phyloP scores from a whole-genome alignment of 768 basidiomycete genomes.

The Lentinula detonsa region DNA sequence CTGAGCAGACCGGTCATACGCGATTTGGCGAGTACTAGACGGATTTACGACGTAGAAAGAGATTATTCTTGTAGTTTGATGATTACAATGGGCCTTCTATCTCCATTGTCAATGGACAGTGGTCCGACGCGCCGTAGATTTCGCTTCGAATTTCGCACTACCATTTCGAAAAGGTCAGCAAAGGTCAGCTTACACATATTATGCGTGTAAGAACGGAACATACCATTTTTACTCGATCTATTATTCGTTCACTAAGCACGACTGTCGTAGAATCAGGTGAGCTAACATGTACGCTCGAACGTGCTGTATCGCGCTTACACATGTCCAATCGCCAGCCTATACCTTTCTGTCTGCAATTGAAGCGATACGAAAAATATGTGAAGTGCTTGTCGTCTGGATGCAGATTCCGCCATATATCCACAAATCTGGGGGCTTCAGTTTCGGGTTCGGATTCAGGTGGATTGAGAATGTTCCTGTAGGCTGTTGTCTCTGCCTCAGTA shows the following conservation, averaged over 20 bases:
- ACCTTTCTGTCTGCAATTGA: conserved; percentile 73
- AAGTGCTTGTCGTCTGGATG: conserved; percentile 71
- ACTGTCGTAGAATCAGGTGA: conserved; percentile 33
- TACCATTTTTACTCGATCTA: conserved; percentile 56
- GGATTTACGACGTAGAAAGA: not conserved
- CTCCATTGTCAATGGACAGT: conserved; percentile 78
- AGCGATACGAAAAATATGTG: conserved; percentile 81
- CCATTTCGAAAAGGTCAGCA: not conserved
- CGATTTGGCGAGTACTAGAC: conserved; percentile 74
- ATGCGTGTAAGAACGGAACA: conserved; percentile 3
- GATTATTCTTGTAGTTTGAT: not conserved
- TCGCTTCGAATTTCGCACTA: conserved; percentile 81
- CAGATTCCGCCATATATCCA: conserved; percentile 74
- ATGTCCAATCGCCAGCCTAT: conserved; percentile 87
- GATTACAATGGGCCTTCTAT: conserved; percentile 40
- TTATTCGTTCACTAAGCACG: conserved; percentile 67
- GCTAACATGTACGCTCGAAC: not conserved
- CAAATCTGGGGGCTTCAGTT: conserved; percentile 40
- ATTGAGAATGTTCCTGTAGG: conserved; percentile 63
- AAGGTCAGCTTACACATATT: not conserved
- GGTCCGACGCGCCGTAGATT: conserved; percentile 85
- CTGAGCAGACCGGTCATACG: conserved; percentile 79
- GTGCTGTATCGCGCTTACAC: conserved; percentile 38
- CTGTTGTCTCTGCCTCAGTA: conserved; percentile 74
- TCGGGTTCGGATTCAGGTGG: conserved; percentile 29